Conservation (phyloP, 176 grass and related monocot species). For the Carex scoparia region DNA sequence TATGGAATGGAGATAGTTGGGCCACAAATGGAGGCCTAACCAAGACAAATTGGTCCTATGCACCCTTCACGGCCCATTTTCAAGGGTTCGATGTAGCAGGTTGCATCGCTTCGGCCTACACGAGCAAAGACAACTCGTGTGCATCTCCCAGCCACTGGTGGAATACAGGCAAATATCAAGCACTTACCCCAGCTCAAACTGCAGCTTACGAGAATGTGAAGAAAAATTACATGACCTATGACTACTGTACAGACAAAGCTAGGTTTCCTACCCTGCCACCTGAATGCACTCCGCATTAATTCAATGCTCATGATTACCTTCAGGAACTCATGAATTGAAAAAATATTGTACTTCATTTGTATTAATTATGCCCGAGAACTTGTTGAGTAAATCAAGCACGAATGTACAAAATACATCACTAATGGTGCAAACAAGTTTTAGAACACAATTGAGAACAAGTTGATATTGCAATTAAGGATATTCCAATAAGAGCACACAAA, state of each 20-base stretch:
- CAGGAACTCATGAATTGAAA: not conserved
- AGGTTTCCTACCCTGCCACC: constrained; percentile 27
- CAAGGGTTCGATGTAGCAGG: constrained; percentile 40
- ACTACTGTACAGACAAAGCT: constrained; percentile 44
- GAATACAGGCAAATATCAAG: constrained; percentile 39
- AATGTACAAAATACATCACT: too few species aligned
- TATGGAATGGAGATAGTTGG: constrained; percentile 74
- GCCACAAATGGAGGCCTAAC: constrained; percentile 54
- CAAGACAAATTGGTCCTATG: constrained; percentile 48
- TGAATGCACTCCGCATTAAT: constrained; percentile 32
- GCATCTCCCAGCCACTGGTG: constrained; percentile 40
- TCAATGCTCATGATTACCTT: not conserved
- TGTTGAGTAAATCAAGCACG: not conserved
- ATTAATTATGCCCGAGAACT: not conserved
- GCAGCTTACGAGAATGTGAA: constrained; percentile 43
- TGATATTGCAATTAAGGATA: not conserved
- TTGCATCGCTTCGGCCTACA: constrained; percentile 23
- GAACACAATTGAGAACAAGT: not conserved
- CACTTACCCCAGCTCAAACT: constrained; percentile 32
- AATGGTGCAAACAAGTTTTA: not conserved
- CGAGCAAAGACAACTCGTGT: constrained; percentile 14
- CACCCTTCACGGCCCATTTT: constrained; percentile 47
- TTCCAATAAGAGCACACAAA: not conserved
- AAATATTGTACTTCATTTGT: not conserved
- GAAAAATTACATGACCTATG: constrained; percentile 42